Evolutionary conservation across 108 stramenopile genomes (phyloP).

Genomic region (Nitzschia inconspicua): DNA sequence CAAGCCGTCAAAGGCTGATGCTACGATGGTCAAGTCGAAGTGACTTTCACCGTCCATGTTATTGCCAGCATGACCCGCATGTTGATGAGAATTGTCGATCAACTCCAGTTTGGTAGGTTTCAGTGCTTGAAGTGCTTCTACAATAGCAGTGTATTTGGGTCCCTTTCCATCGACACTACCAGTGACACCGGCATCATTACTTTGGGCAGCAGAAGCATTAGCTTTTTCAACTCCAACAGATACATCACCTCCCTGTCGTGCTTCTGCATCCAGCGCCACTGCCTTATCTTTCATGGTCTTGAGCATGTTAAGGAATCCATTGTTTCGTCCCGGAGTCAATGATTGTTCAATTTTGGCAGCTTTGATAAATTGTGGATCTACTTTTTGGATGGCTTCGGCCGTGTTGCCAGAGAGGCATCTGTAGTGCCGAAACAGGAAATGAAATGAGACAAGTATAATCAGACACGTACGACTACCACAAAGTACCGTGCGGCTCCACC

Average conservation of each 20-base stretch:
- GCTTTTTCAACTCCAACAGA: neutral
- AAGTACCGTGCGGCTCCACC: no score
- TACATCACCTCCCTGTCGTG: conserved; percentile 4
- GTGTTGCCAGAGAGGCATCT: conserved; percentile 73
- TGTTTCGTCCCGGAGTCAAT: conserved; percentile 94
- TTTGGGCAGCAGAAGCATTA: neutral
- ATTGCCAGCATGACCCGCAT: conserved; percentile 79
- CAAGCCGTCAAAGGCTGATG: conserved; percentile 89
- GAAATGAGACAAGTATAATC: no score
- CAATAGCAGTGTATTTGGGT: conserved; percentile 82
- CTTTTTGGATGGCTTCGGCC: conserved; percentile 62
- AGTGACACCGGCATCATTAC: neutral
- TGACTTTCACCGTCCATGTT: conserved; percentile 80
- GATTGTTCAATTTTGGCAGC: conserved; percentile 82
- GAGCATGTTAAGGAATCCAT: conserved; percentile 98
- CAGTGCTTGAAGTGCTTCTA: conserved; percentile 61
- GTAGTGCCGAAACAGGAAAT: neutral
- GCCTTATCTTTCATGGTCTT: conserved; percentile 87
- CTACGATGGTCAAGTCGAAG: conserved; percentile 80
- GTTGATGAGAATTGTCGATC: conserved; percentile 73
- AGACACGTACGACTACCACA: no score
- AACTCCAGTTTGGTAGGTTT: conserved; percentile 67
- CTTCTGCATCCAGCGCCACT: conserved; percentile 26
- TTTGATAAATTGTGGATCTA: conserved; percentile 89
- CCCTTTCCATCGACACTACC: conserved; percentile 5